Evolutionary conservation across 176 grass and related monocot genomes (phyloP).

Genomic region (Tillandsia fasciculata): DNA sequence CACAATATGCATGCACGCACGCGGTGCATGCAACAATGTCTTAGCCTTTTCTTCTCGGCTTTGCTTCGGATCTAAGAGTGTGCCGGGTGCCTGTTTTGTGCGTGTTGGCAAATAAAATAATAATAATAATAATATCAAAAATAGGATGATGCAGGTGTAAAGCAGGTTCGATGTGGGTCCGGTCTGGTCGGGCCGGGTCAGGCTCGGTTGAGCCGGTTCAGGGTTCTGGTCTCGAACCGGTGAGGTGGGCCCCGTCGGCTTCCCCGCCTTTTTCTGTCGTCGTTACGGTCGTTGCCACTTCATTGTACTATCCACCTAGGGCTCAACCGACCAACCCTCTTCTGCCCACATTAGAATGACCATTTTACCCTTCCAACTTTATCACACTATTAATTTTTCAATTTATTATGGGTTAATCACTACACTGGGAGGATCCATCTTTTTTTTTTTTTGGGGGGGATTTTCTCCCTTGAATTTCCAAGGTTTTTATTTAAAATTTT

Average conservation of each 20-base stretch:
- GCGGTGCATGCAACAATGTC: slow-evolving; percentile 38
- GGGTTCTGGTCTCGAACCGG: not conserved
- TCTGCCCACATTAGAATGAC: not conserved
- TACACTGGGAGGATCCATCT: no score
- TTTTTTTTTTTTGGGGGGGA: no score
- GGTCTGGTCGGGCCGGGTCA: slow-evolving; percentile 3
- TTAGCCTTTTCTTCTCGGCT: slow-evolving; percentile 4
- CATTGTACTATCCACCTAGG: not conserved
- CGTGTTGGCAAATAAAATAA: not conserved
- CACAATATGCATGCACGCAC: not conserved
- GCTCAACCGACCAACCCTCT: no score
- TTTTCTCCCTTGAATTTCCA: no score
- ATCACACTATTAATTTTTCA: not conserved
- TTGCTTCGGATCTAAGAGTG: slow-evolving; percentile 19
- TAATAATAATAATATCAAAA: not conserved
- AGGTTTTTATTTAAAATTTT: no score
- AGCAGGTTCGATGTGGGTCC: not conserved
- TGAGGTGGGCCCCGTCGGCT: not conserved
- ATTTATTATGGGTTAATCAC: not conserved
- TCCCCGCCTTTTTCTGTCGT: slow-evolving; percentile 11
- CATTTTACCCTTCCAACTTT: not conserved
- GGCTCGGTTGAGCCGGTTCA: not conserved
- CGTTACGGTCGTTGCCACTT: slow-evolving; percentile 21
- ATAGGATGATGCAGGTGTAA: not conserved
- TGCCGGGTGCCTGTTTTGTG: not conserved